Base-by-base conservation (phyloP, 495 filamentous ascomycete species). In the Aspergillus homomorphus region DNA sequence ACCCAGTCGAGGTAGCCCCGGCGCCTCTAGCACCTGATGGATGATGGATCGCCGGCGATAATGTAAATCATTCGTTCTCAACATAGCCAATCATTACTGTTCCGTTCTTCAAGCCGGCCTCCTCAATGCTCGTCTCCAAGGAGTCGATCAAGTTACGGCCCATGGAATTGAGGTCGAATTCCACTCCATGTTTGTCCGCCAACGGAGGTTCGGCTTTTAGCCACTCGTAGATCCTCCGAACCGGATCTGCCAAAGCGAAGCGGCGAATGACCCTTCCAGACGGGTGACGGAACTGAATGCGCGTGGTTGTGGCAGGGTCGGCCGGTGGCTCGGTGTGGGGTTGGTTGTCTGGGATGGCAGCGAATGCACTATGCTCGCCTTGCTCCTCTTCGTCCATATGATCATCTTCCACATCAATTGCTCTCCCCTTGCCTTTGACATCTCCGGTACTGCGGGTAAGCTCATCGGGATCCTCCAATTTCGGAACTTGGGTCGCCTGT, bases 1-100 rank as follows among this genome's bases (percentile, higher is more conserved):
- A 30, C 4, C 26, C 26, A 10, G 26, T 10, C 26, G 26, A 30
- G 10, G 10, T 30, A 30, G 26, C n/a, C n/a, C n/a, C n/a, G n/a
- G n/a, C n/a, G n/a, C n/a, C n/a, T n/a, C n/a, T n/a, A n/a, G n/a
- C n/a, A n/a, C n/a, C n/a, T n/a, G n/a, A n/a, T n/a, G n/a, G n/a
- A n/a, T n/a, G n/a, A n/a, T n/a, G n/a, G 19, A 18, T 44, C 42
- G 15, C 42, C 12, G 15, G 42, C 42, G 15, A 14, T 42, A 23
- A 30, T 3, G 50, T 18, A 14, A n/a, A 7, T 38, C 33, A 38
- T 38, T 38, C 33, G 15, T 87, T 85, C 66, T 89, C 87, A 52
- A 90, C 69, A 65, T 87, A 95, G 67, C 96, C 94, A 42, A 98
- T 86, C 88, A 95, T 96, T 38, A 98, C 86, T 0, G 89, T 96